Base-by-base conservation (phyloP, 352 stramenopile genomes). In the Pythium phragmitis region DNA sequence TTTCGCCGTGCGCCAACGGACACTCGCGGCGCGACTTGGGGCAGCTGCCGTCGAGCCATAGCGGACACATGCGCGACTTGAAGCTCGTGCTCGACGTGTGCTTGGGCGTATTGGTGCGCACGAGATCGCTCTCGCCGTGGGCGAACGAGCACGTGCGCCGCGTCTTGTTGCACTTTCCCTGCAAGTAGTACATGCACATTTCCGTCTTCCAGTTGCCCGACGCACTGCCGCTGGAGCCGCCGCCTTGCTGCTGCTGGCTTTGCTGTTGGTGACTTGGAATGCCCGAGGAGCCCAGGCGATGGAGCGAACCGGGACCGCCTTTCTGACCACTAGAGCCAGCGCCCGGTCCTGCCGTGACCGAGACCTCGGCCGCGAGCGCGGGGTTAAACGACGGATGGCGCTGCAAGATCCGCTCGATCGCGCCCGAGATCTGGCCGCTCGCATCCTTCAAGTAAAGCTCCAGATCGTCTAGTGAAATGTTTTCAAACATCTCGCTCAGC, bases 111-210 rank as follows among this genome's bases (percentile, higher is more conserved):
- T 47, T 80, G 14, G 57, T 60, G 19, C 84, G 80, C 16, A 88
- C 68, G 13, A 95, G 68, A 57, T 95, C 86, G 46, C 78, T 88
- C 67, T 95, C 86, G 37, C 86, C 86, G 57, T 95, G 86, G 1
- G 86, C 86, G 72, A 95, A 95, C 14, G 86, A 92, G 42, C 86
- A 95, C n/a, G 86, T 95, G 37, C 86, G 84, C 16, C 84, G 70
- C 21, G 84, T 95, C 69, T 93, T 95, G 72, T 95, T 95, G 76
- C 86, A 95, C 65, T 95, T 95, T 21, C 86, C 86, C 57, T 95
- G 86, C 50, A 95, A 78, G 57, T 93, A 95, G 67, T 95, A 95
- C 79, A 95, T 87, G 63, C 86, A 95, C 60, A 95, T 88, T 63
- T 95, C 86, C 16, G 86, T 95, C 70, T 95, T 95, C 86, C 86